Percentiles rank a stretch among this genome's conserved stretches.
These are phyloP conservation scores for Cadophora luteo-olivacea DNA, from an alignment of 2,329 filamentous ascomycete species.

Conservation along the genomic window DNA sequence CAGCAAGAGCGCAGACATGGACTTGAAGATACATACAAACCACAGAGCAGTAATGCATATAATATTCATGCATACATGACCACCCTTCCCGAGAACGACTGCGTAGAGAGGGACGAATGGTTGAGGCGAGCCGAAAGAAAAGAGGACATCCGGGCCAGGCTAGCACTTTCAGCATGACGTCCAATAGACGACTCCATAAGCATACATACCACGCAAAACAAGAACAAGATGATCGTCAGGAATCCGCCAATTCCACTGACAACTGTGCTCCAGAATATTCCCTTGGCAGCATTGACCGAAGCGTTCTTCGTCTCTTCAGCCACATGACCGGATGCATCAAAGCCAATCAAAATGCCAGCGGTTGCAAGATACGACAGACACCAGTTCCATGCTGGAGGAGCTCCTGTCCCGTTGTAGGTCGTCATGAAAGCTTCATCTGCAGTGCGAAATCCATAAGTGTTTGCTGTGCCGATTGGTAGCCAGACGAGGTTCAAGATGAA, in stretches of 20 bases:
- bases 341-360: conserved; percentile 65
- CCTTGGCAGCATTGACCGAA: conserved; percentile 59
- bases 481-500: conserved; percentile 66
- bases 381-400: conserved; percentile 66
- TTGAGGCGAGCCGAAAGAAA: conserved; percentile 60
- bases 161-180: conserved; percentile 38
- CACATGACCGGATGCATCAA: conserved; percentile 66
- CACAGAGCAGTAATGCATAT: conserved; percentile 57
- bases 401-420: conserved; percentile 63
- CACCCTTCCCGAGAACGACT: conserved; percentile 59
- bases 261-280: conserved; percentile 66
- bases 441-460: conserved; percentile 64
- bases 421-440: conserved; percentile 65
- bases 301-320: conserved; percentile 68
- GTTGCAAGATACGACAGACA: conserved; percentile 67
- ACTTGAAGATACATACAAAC: conserved; percentile 51
- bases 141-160: conserved; percentile 59
- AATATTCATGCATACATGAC: conserved; percentile 67
- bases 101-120: conserved; percentile 66
- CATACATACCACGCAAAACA: conserved; percentile 59
- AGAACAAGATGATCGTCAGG: conserved; percentile 61
- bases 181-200: not conserved
- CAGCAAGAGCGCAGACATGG: not conserved
- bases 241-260: conserved; percentile 62
- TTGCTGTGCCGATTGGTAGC: conserved; percentile 62